Base-by-base conservation (phyloP, 768 basidiomycete species). In the Boletus vermiculosoides region DNA sequence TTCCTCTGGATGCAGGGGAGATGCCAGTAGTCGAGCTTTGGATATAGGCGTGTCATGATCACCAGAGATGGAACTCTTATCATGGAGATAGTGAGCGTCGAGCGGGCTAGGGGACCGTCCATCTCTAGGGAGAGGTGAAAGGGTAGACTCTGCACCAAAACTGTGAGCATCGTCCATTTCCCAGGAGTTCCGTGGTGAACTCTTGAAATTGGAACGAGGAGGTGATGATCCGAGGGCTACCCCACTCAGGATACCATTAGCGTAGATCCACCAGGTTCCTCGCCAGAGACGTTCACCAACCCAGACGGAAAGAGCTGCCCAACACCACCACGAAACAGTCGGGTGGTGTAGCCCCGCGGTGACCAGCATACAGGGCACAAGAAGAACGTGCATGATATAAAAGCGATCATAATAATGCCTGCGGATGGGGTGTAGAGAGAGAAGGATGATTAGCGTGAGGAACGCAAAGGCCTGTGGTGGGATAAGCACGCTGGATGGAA, bases 341-440 rank as follows among this genome's bases (percentile, higher is more conserved):
- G 85, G 85, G 63, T 90, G 86, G 65, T 92, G 90, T 0, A 91
- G 68, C 18, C 82, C 86, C 5, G 84, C 77, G 55, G 80, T 74
- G 44, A 83, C 71, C 44, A 92, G 74, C 41, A 83, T 85, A n/a
- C 79, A 65, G 41, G 88, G 80, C 31, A 86, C 82, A 23, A 89
- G 77, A 33, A 84, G 64, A 42, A 91, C 68, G 65, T 92, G 90
- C 22, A 80, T 63, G 58, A 80, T 71, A 63, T 87, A 90, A 74
- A 92, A 92, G 6, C 75, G 61, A 68, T 89, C 83, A 65, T 85
- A 87, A 64, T 77, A 80, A 4, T 71, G 73, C 31, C 74, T 76
- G 34, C 87, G 77, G 47, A 89, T 63, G 4, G 80, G 75, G 15
- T 72, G 68, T 13, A 84, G 57, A 25, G 86, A 86, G 16, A 81